Evolutionary conservation across 768 basidiomycete species (phyloP), one percentile per base, ranked within the genome.

Genomic region (Pleurotus salmoneostramineus): DNA sequence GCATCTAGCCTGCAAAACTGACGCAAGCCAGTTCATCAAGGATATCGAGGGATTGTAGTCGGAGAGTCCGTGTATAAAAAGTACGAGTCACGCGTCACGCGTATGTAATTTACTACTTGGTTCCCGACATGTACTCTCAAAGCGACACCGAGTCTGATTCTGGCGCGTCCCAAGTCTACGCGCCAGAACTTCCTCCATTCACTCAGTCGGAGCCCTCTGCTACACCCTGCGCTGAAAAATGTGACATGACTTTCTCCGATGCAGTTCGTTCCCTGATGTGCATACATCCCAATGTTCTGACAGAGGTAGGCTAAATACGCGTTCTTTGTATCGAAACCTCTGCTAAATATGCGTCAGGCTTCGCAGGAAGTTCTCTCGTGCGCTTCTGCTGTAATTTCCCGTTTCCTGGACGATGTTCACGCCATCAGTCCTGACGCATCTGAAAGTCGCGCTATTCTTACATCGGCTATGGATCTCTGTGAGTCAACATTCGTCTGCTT

Each of bases 81-180:
- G 31, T 35, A 37, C 50, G 14, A 35, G 45, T 21, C 47, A 36
- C 61, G 34, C 57, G 44, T 50, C 31, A 32, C 40, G 46, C 49
- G 27, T 50, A 43, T 33, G 27, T 15, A 50, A 44, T 32, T 27
- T 52, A 42, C 49, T 27, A 35, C 17, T 34, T 32, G 17, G 35
- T 32, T 36, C 34, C 36, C 54, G 12, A 37, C 54, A 69, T 68
- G 65, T 50, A 57, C 21, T 37, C 44, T 27, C 62, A 60, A 50
- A 84, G 79, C 68, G 81, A 83, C 52, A 84, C 85, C 14, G 87
- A 87, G 62, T 79, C 81, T 34, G 83, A 79, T 52, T 64, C 77
- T 7, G 76, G 37, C 37, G 37, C 37, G 3, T 40, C 37, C 37
- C 10, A n/a, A 10, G n/a, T n/a, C n/a, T 40, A n/a, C 37, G 37